Evolutionary conservation across 768 basidiomycete species (phyloP), one percentile per base, ranked within the genome.

Genomic region (Cantharellus cinnabarinus): DNA sequence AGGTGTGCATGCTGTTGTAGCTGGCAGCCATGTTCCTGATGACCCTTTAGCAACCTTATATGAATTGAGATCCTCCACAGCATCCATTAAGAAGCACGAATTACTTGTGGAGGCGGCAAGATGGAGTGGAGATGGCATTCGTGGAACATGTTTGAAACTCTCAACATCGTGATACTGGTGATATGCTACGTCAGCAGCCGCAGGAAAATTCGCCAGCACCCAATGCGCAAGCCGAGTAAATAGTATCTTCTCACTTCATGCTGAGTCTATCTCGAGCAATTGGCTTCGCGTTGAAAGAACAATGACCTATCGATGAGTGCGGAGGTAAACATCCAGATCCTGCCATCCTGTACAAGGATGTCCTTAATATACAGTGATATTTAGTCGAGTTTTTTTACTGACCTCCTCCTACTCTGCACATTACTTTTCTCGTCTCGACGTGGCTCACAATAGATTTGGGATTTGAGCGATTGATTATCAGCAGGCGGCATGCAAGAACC

Each of bases 361-460:
- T 20, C 58, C 7, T 55, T 29, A 10, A 29, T 5, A 50, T 50
- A 10, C 7, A 55, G 37, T n/a, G 38, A 58, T 38, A 58, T 38
- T 35, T 39, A 29, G 50, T 35, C 2, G 10, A 54, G 7, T 10
- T 54, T 10, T 14, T 5, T 7, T 57, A 41, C 56, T 57, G 7
- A 82, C 86, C 86, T 69, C 85, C 87, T 52, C 89, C 89, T 62
- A 91, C 83, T 61, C 89, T 81, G 71, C 84, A 88, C 83, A 93
- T 85, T 39, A 91, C 89, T 70, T 89, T 91, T 78, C 84, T 88
- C 59, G 69, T 70, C 64, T 75, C 73, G 35, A 54, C 35, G 52
- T 54, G 35, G 7, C 52, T 37, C 63, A 71, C 76, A 56, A 62
- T 58, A 63, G 70, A 65, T 59, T 73, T 68, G 41, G 69, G 66